Base-by-base conservation (phyloP, 148 eudicot species). In the Rhododendron ferrugineum region DNA sequence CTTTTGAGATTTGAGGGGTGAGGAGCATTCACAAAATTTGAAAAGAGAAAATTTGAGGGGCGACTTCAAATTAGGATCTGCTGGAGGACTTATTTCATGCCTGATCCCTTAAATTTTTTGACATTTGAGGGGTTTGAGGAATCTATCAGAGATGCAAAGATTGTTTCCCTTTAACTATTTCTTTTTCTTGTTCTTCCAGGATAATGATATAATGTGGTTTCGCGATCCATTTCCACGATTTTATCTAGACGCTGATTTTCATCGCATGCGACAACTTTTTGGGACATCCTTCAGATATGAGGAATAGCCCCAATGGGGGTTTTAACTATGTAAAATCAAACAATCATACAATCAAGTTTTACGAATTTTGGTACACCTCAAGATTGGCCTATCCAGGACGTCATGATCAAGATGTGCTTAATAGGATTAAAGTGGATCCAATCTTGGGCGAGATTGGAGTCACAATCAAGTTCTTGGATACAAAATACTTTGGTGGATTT, bases 161-260 rank as follows among this genome's bases (percentile, higher is more conserved):
- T 14, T 30, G 42, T 72, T 72, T 32, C 4, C 18, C 42, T 72
- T 32, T 34, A 73, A 73, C 77, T 5, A 14, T 32, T 4, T 34
- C 1, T 73, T 34, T 30, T 37, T 40, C n/a, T 36, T 40, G 28
- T 75, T 75, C n/a, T 20, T 75, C 78, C 78, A 92, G 96, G 95
- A 94, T 70, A 83, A 86, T 1, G 96, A 94, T 60, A 83, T 93
- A 40, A 88, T 92, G 94, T 94, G 96, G 96, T 86, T 92, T 40
- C 85, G 94, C 73, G 86, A 94, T 82, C 95, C 96, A 82, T 90
- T 92, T 72, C 88, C 76, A 3, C 87, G 86, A 4, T 90, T 94
- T 26, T 62, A 87, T 49, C 75, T 37, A 5, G 85, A 91, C 7
- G 84, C 83, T 0, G 96, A 94, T 79, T 89, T 94, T 46, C 95